Evolutionary conservation across 1,284 basidiomycete species (phyloP).

Genomic region (Fomitopsis schrenkii): DNA sequence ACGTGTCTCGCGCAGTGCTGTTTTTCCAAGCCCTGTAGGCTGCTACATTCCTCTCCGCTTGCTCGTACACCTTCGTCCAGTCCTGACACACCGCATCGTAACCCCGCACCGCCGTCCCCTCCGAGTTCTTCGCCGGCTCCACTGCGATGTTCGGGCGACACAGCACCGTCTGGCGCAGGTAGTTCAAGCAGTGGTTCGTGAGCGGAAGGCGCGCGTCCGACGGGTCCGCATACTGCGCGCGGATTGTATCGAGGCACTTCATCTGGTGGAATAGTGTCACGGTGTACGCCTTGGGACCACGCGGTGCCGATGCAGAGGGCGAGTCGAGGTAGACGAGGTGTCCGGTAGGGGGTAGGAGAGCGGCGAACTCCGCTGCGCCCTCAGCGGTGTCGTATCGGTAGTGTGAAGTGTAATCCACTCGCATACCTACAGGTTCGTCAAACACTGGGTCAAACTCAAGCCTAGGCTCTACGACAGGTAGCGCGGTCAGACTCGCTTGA

Average conservation of each 20-base stretch:
- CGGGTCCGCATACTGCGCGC: constrained; percentile 10
- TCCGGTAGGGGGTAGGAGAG: constrained; percentile 13
- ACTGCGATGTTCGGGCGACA: constrained; percentile 14
- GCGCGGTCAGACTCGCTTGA: no score
- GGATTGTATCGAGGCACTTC: constrained; percentile 18
- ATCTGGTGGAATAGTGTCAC: constrained; percentile 20
- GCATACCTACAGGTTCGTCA: neutral
- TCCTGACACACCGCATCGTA: constrained; percentile 9
- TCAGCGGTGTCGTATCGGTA: constrained; percentile 2
- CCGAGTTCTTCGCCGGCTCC: constrained; percentile 9
- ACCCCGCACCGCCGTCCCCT: constrained; percentile 5
- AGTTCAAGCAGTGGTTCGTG: constrained; percentile 19
- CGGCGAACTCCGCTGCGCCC: constrained; percentile 8
- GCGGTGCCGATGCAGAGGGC: neutral
- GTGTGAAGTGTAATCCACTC: neutral
- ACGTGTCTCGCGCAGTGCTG: neutral
- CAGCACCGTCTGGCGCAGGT: constrained; percentile 16
- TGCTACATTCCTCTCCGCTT: constrained; percentile 7
- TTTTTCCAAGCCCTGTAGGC: neutral
- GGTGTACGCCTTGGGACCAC: constrained; percentile 9
- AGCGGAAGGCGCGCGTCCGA: constrained; percentile 5
- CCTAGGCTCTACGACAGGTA: neutral
- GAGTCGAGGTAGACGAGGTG: constrained; percentile 9
- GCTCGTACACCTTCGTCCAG: constrained; percentile 14
- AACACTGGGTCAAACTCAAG: neutral